phyloP scores from a whole-genome alignment of 2,329 filamentous ascomycete species.

The Aspergillus flavus region DNA sequence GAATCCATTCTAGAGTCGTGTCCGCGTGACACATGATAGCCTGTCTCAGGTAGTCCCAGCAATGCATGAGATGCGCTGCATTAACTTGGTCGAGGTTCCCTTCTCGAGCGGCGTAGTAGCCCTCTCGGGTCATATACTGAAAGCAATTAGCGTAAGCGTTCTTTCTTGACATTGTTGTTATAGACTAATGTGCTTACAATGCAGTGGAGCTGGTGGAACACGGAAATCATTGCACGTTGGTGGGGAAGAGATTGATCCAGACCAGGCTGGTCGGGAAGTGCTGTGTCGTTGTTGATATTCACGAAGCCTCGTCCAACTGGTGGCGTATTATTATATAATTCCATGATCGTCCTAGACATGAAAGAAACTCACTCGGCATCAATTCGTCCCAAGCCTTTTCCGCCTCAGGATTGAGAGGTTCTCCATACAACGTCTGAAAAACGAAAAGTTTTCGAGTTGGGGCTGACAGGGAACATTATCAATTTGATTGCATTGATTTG shows the following conservation, averaged over 20 bases:
- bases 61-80: not conserved
- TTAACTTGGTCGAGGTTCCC: not conserved
- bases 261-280: not conserved
- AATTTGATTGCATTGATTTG: not conserved
- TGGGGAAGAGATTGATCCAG: not conserved
- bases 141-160: too few species aligned
- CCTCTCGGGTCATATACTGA: not conserved
- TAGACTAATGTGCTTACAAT: too few species aligned
- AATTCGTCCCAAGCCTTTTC: not conserved
- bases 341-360: too few species aligned
- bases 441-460: not conserved
- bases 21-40: not conserved
- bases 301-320: not conserved
- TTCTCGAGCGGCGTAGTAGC: not conserved
- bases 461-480: not conserved
- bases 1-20: not conserved
- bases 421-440: not conserved
- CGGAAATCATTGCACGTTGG: not conserved
- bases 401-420: not conserved
- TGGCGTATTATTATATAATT: not conserved
- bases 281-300: not conserved
- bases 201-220: not conserved
- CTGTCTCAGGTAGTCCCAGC: not conserved
- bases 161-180: too few species aligned
- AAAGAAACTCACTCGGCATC: not conserved